A percentile compares a stretch with the other conserved stretches of the same genome.
Evolutionary conservation across 345 rosid genomes (phyloP).

Genomic region (sweet orange (Citrus sinensis)): DVS_A1.0 CM039165.1:7968001-7968500

Average conservation of each 20-base stretch:
- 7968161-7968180: neutral
- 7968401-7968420: constrained; percentile 75
- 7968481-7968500: neutral
- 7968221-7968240: no score
- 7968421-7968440: constrained; percentile 82
- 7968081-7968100: neutral
- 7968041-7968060: neutral
- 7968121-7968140: neutral
- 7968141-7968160: neutral
- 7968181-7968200: no score
- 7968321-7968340: no score
- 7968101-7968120: neutral
- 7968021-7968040: neutral
- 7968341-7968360: neutral
- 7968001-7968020: neutral
- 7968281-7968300: no score
- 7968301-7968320: no score
- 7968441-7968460: constrained; percentile 86
- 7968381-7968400: constrained; percentile 1
- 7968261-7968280: no score
- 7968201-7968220: no score
- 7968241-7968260: no score
- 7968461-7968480: constrained; percentile 55
- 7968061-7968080: neutral
- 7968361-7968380: neutral